These are phyloP conservation scores for Yamadazyma scolyti DNA, from an alignment of 805 yeast genomes.

Conservation along the genomic window DNA sequence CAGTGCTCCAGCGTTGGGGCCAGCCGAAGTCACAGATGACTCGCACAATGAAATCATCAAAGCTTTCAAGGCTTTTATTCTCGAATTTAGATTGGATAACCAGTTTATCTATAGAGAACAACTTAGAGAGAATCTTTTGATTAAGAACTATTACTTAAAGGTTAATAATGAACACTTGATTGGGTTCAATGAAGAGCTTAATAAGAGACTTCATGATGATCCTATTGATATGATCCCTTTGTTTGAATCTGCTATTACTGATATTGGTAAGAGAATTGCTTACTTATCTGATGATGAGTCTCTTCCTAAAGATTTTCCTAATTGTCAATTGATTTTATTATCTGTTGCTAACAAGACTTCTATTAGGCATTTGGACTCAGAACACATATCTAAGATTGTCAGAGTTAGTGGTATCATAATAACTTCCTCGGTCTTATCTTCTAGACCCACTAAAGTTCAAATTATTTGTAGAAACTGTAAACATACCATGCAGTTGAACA, in stretches of 20 bases:
- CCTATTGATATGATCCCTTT: constrained; percentile 86
- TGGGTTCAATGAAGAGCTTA: constrained; percentile 83
- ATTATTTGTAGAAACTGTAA: constrained; percentile 86
- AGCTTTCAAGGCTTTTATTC: constrained; percentile 75
- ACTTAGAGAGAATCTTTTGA: constrained; percentile 78
- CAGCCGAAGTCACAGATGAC: constrained; percentile 64
- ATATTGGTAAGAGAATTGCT: constrained; percentile 74
- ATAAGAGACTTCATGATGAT: constrained; percentile 77
- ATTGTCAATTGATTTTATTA: constrained; percentile 74
- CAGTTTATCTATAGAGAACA: constrained; percentile 88
- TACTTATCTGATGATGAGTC: constrained; percentile 48
- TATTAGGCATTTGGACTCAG: constrained; percentile 80
- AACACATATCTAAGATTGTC: constrained; percentile 84
- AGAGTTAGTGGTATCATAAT: constrained; percentile 91
- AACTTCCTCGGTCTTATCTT: constrained; percentile 81
- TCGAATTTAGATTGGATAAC: constrained; percentile 81
- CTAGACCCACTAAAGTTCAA: constrained; percentile 81
- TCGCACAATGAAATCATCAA: constrained; percentile 66
- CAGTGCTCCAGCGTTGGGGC: constrained; percentile 83
- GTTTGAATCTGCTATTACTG: constrained; percentile 79
- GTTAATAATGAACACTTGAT: constrained; percentile 84
- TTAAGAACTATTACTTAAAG: constrained; percentile 65
- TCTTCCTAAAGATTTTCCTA: constrained; percentile 58
- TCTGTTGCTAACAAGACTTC: constrained; percentile 70
- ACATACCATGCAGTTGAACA: constrained; percentile 64